Base-by-base conservation (phyloP, 345 rosid genomes). In the Firmiana major region DNA sequence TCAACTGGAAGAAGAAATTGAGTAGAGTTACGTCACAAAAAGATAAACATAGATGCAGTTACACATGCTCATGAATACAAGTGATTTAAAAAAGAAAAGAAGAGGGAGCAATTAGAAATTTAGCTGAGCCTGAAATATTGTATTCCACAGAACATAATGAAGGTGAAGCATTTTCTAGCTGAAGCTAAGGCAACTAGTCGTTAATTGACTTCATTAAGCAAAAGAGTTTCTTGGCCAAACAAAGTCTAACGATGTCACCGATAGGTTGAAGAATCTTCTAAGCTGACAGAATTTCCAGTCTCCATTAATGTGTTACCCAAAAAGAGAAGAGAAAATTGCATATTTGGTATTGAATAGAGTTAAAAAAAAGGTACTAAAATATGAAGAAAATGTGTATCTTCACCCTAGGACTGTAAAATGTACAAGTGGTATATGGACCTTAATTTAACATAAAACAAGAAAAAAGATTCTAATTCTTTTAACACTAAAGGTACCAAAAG, bases 1-100 rank as follows among this genome's bases (percentile, higher is more conserved):
- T 94, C 98, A 73, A 96, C 98, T 92, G 82, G 22, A 57, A 67
- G 5, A 76, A 11, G 43, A 69, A 75, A 66, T n/a, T 19, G 64
- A 22, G 43, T 24, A 73, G 10, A 76, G 28, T 68, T 67, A 55
- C 63, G 24, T 26, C 64, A 6, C 21, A 69, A 12, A 24, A 22
- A 53, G 16, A 5, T 16, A 16, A 54, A 7, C 1, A 36, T 48
- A n/a, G 22, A 59, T 62, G 57, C 51, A 58, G 15, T 42, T 48
- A 63, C 31, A 62, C 45, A 45, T 46, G 36, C 59, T 43, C 43
- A 28, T 19, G 43, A 15, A 51, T 9, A 15, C 60, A 51, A 71
- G 51, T 9, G 51, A 49, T 26, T 70, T 58, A 17, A 48, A 51
- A 15, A 38, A 12, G 63, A 38, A 38, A 5, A 19, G 5, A 53